A percentile compares a stretch with the other conserved stretches of the same genome.
These are phyloP conservation scores for Fraxinus quadrangulata DNA, from an alignment of 257 asterid genomes.

Conservation along the genomic window DNA sequence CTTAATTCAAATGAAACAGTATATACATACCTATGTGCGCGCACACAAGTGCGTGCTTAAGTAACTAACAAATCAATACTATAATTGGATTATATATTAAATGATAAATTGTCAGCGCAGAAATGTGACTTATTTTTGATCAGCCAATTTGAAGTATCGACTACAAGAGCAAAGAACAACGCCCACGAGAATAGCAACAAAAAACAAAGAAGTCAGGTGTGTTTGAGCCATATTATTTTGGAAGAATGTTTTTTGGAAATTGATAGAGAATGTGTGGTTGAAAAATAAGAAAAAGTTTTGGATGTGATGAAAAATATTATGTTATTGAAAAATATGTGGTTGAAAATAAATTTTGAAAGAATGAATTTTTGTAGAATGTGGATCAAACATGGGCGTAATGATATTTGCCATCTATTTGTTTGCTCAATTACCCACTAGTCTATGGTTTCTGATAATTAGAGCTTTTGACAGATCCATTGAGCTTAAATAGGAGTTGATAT, in stretches of 20 bases:
- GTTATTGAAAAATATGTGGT: too few species aligned
- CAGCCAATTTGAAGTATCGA: neutral
- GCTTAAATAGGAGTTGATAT: neutral
- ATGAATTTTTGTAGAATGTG: too few species aligned
- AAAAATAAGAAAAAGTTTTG: too few species aligned
- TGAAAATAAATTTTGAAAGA: too few species aligned
- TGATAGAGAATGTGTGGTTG: too few species aligned
- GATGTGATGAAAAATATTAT: too few species aligned
- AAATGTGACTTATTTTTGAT: neutral
- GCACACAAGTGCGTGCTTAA: neutral
- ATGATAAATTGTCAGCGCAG: neutral
- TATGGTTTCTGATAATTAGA: neutral
- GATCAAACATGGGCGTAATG: too few species aligned
- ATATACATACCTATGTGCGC: neutral
- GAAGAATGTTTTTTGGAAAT: too few species aligned
- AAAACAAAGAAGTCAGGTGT: neutral
- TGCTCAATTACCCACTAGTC: neutral
- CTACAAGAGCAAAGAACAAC: neutral
- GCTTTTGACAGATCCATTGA: neutral
- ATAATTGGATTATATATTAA: too few species aligned
- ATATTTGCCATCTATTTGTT: neutral
- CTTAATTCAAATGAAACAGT: neutral
- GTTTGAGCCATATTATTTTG: too few species aligned
- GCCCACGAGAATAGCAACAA: neutral
- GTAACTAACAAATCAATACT: neutral